These are phyloP conservation scores for Mucor lusitanicus DNA, from an alignment of 371 early-diverging fungal genomes.

Conservation along the genomic window DNA sequence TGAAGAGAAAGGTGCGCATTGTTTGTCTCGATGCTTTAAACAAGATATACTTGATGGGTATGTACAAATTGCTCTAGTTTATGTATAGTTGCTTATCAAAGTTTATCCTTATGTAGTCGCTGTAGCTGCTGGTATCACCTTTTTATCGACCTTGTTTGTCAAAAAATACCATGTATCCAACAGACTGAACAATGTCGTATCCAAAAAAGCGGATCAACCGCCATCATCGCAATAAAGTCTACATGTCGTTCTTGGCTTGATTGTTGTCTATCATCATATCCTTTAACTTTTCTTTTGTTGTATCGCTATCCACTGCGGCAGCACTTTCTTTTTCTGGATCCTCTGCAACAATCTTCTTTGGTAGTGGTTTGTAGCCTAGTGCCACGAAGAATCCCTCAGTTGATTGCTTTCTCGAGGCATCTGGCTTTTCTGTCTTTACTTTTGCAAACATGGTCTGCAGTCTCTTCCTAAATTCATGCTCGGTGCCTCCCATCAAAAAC, in stretches of 20 bases:
- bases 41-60: background rate
- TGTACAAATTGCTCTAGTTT: background rate
- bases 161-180: background rate
- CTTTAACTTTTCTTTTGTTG: background rate
- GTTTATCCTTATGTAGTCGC: background rate
- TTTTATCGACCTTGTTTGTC: background rate
- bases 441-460: constrained; percentile 47
- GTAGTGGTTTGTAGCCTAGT: constrained; percentile 30
- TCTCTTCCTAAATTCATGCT: constrained; percentile 47
- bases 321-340: background rate
- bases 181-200: background rate
- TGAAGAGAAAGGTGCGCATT: background rate
- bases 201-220: background rate
- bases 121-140: background rate
- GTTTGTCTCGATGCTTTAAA: background rate
- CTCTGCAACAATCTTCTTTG: background rate
- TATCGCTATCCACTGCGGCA: background rate
- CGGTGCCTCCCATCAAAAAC: constrained; percentile 71
- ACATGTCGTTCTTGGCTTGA: background rate
- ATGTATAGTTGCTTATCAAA: background rate
- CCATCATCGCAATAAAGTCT: background rate
- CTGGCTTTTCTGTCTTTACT: constrained; percentile 68
- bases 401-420: constrained; percentile 72
- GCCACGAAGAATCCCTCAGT: constrained; percentile 83
- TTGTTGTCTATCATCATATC: background rate